These are phyloP conservation scores for Lagerstroemia speciosa DNA, from an alignment of 345 rosid species.

Conservation along the genomic window DNA sequence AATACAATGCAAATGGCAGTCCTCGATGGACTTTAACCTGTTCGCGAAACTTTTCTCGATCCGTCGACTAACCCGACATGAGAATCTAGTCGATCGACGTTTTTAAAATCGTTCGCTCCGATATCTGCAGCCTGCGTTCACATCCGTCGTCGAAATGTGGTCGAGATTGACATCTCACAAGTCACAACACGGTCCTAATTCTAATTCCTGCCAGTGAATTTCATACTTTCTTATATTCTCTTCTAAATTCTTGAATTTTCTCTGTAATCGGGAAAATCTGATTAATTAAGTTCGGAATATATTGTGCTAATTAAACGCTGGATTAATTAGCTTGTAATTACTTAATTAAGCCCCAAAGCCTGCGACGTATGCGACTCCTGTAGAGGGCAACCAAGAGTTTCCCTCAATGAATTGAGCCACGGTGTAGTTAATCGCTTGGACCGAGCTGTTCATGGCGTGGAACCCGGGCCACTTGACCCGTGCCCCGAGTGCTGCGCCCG, in stretches of 20 bases:
- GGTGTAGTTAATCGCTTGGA: conserved; percentile 52
- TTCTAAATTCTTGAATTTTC: too few species aligned
- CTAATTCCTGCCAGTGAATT: too few species aligned
- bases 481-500: conserved; percentile 32
- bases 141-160: too few species aligned
- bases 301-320: too few species aligned
- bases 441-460: conserved; percentile 31
- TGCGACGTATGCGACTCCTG: conserved; percentile 40
- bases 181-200: too few species aligned
- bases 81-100: not conserved
- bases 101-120: not conserved
- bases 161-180: too few species aligned
- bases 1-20: not conserved
- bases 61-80: not conserved
- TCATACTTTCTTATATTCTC: too few species aligned
- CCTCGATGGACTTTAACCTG: not conserved
- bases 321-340: too few species aligned
- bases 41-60: not conserved
- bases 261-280: too few species aligned
- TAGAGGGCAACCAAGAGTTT: conserved; percentile 56
- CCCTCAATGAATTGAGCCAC: conserved; percentile 60
- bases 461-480: conserved; percentile 82
- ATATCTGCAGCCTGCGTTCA: too few species aligned
- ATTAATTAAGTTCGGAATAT: too few species aligned
- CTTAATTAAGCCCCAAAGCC: conserved; percentile 19